Base-by-base conservation (phyloP, 495 filamentous ascomycete species). In the Penicillium cataractarum region DNA sequence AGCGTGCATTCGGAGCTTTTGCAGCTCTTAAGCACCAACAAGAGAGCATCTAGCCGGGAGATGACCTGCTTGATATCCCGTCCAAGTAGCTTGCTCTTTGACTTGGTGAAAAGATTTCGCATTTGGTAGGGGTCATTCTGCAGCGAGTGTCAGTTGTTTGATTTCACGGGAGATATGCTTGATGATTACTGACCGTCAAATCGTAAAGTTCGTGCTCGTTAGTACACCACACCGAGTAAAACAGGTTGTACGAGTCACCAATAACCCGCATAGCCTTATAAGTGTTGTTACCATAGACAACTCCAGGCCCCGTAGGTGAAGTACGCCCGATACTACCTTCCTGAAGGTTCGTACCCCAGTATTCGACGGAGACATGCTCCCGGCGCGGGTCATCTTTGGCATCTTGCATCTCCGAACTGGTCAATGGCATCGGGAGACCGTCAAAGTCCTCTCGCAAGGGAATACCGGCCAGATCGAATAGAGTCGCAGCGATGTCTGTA, bases 401-500 rank as follows among this genome's bases (percentile, higher is more conserved):
- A 0, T 60, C 59, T 6, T 67, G 58, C 3, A 66, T 71, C 19
- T 22, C 40, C 10, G 40, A 9, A 27, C 21, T 10, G 1, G 65
- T 74, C 9, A 81, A 75, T 8, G 84, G 84, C 21, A 87, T 82
- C 0, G 77, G 67, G 39, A 78, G 77, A 4, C 84, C 85, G 67
- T 88, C 85, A 31, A 88, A 77, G 10, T 81, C 84, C 0, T 77
- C 69, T 29, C 75, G 60, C 12, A 65, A 57, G 10, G 71, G 64
- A 2, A 70, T 76, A 10, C 83, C 81, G 6, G 80, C 76, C 1
- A 76, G 67, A 32, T 90, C 55, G 52, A 90, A 79, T 5, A 44
- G 40, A 0, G 89, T 90, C 4, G 89, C 86, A 2, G 87, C 87
- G 4, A 91, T 69, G 59, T 91, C 88, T 0, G 84, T 86, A 65